Evolutionary conservation across 345 rosid species (phyloP).

Genomic region (Ailanthus altissimus): DNA sequence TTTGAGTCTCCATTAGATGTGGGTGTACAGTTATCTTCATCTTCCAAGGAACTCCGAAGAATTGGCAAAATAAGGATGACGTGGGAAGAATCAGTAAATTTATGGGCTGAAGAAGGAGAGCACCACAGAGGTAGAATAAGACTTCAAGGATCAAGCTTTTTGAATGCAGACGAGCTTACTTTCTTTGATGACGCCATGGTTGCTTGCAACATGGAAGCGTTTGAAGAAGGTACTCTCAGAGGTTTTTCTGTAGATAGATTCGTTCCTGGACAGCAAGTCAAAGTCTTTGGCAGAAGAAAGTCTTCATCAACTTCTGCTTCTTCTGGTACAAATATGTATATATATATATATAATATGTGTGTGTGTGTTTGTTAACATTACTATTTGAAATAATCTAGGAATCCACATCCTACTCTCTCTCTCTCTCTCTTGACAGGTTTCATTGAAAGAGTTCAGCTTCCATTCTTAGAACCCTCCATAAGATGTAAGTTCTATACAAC

Average conservation of each 20-base stretch:
- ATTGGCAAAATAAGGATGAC: conserved; percentile 88
- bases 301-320: conserved; percentile 47
- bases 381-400: conserved; percentile 23
- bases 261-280: conserved; percentile 78
- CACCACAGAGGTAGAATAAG: conserved; percentile 73
- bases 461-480: conserved; percentile 51
- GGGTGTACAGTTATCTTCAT: conserved; percentile 35
- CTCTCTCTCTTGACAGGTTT: conserved; percentile 39
- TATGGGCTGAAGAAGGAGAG: conserved; percentile 98
- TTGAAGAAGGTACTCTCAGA: conserved; percentile 71
- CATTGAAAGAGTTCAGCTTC: conserved; percentile 61
- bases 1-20: conserved; percentile 45
- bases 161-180: conserved; percentile 83
- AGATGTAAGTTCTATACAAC: conserved; percentile 46
- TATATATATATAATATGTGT: no score
- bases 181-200: conserved; percentile 86
- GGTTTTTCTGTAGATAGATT: conserved; percentile 94
- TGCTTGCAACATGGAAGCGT: conserved; percentile 83
- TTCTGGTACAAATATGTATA: conserved; percentile 42
- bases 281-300: conserved; percentile 86
- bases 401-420: conserved; percentile 22
- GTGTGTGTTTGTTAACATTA: conserved; percentile 18
- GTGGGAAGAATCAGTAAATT: conserved; percentile 95
- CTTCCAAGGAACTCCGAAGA: conserved; percentile 70
- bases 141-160: conserved; percentile 75